phyloP scores from a whole-genome alignment of 805 yeast genomes.

The Lipomyces yamadae region DNA sequence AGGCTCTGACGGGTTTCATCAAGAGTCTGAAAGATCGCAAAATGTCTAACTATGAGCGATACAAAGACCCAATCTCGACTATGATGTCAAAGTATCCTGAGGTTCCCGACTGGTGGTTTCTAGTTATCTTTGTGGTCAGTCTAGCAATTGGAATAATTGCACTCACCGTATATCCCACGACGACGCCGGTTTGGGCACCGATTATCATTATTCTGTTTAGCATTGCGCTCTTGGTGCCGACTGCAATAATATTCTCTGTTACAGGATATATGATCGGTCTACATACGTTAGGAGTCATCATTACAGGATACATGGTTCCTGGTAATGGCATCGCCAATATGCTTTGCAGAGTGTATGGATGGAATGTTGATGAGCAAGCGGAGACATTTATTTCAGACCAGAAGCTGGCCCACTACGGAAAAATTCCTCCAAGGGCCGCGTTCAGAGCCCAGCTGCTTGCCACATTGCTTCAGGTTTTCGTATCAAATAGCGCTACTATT shows the following conservation, averaged over 20 bases:
- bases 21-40: slow-evolving; percentile 47
- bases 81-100: slow-evolving; percentile 61
- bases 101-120: slow-evolving; percentile 55
- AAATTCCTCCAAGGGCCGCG: slow-evolving; percentile 64
- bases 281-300: slow-evolving; percentile 42
- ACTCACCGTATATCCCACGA: slow-evolving; percentile 43
- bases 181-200: slow-evolving; percentile 67
- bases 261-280: slow-evolving; percentile 65
- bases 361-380: slow-evolving; percentile 59
- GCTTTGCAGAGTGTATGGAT: slow-evolving; percentile 64
- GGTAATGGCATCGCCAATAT: slow-evolving; percentile 49
- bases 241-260: slow-evolving; percentile 63
- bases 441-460: slow-evolving; percentile 58
- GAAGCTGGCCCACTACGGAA: slow-evolving; percentile 68
- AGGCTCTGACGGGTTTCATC: slow-evolving; percentile 62
- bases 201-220: slow-evolving; percentile 60
- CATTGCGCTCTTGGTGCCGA: slow-evolving; percentile 61
- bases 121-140: slow-evolving; percentile 51
- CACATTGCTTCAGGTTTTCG: slow-evolving; percentile 52
- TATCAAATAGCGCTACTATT: slow-evolving; percentile 49
- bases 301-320: slow-evolving; percentile 23
- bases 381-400: slow-evolving; percentile 58
- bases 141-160: slow-evolving; percentile 44
- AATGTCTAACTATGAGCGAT: slow-evolving; percentile 63
- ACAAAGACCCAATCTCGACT: slow-evolving; percentile 25